Evolutionary conservation across 2,329 filamentous ascomycete genomes (phyloP), one percentile per base, ranked within the genome.

Genomic region (Neofusicoccum parvum): DNA sequence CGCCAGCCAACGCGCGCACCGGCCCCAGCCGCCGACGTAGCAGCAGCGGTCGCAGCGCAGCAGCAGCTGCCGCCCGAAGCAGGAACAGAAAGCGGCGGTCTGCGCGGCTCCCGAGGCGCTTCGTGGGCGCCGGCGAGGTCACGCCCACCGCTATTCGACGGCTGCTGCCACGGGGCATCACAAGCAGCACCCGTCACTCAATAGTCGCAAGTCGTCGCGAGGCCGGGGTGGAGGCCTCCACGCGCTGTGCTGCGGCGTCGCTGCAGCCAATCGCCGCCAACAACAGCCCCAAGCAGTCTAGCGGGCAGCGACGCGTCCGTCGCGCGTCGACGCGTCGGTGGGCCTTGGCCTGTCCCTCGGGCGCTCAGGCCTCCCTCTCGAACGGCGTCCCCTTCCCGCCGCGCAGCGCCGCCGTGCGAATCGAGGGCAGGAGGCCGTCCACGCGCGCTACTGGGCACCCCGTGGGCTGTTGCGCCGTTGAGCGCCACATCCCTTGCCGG

Each of bases 81-180:
- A 60, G 56, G 56, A 48, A 60, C 56, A n/a, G 54, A 54, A 54
- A 54, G 17, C 50, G 20, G 50, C 50, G 50, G 50, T 54, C 50
- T 54, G 50, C 50, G 50, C 50, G 50, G 50, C 50, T 10, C 50
- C 14, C 34, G 50, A 54, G 34, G n/a, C 43, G 43, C 43, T 15
- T 45, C 14, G n/a, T 17, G 14, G 37, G 37, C 37, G 37, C 37
- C 27, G 34, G 34, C 27, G 49, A 51, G 49, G 27, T 27, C 49
- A 34, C 34, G 50, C 36, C 50, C 50, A 37, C 50, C 48, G 50
- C 50, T 20, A 6, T 39, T 39, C 37, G 37, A 39, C 37, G 14
- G 37, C 37, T 11, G 27, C 27, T 32, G 27, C 27, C 27, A 32
- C 27, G 27, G 27, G 27, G 27, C 27, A 32, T 32, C 27, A 32